Base-by-base conservation (phyloP, 345 rosid genomes). In the Linum tenue region DNA sequence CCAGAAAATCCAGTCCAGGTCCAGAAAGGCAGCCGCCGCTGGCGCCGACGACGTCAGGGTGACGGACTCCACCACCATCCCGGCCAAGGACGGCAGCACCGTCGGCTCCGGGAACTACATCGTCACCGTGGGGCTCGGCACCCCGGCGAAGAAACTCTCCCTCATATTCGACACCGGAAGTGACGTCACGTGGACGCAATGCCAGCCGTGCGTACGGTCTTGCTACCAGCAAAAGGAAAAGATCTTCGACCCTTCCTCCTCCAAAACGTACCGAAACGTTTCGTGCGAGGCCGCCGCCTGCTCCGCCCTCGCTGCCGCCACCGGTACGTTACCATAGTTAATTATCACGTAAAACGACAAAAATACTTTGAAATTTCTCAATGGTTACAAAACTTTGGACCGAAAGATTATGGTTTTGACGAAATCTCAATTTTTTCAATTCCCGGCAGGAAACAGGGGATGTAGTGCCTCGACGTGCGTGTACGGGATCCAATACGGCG, bases 401-500 rank as follows among this genome's bases (percentile, higher is more conserved):
- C n/a, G n/a, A n/a, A n/a, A n/a, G n/a, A n/a, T n/a, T n/a, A 22
- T 22, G 31, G 31, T 22, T 22, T 22, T 22, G 31, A 22, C 31
- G 31, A 22, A 22, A 22, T 22, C 31, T 22, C 31, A 22, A 22
- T 22, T 22, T 22, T n/a, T 22, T 22, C 31, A 22, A 22, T 22
- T 22, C 1, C 31, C 31, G 31, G 31, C 31, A 22, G 31, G 31
- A 22, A 22, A 22, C 31, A 22, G 31, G 0, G 14, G 70, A 3
- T 92, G 98, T 66, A 42, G 81, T 2, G 68, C 78, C 8, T 75
- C 96, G 2, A 73, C 82, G 0, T 92, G 98, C 70, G 66, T 86
- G 51, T 92, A 92, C 66, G 90, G 82, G 37, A 84, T 90, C 48
- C 86, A 85, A 50, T 92, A 92, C 71, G 96, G 94, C 10, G 96